These are phyloP conservation scores for Populus trichocarpa DNA, from an alignment of 441 rosid species.

Conservation along the genomic window DNA sequence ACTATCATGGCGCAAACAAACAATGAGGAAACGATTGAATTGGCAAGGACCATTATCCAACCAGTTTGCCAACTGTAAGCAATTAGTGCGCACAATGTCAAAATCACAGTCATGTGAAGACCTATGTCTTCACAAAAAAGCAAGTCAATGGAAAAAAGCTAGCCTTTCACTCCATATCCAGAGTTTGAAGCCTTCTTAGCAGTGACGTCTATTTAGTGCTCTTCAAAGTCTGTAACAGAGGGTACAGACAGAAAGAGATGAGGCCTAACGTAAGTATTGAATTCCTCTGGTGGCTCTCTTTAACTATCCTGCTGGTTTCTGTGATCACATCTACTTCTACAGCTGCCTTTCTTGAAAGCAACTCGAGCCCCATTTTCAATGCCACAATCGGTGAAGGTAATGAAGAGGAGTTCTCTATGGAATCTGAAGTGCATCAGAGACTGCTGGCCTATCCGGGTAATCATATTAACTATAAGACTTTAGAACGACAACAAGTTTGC, in stretches of 20 bases:
- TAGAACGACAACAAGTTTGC: conserved; percentile 7
- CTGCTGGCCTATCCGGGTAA: fast-evolving
- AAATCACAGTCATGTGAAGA: background rate
- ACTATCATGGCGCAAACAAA: background rate
- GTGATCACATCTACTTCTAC: background rate
- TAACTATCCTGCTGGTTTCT: background rate
- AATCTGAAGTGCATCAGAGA: too few relatives aligned
- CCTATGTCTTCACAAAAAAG: background rate
- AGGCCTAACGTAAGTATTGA: background rate
- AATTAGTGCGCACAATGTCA: too few relatives aligned
- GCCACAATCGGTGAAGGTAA: background rate
- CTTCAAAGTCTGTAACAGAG: too few relatives aligned
- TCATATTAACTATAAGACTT: background rate
- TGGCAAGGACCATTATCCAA: background rate
- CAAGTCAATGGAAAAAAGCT: background rate
- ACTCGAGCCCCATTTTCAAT: background rate
- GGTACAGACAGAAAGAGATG: too few relatives aligned
- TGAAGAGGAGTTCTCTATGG: too few relatives aligned
- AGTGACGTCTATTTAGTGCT: too few relatives aligned
- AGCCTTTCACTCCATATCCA: too few relatives aligned
- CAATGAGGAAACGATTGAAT: background rate
- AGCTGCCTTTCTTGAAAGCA: background rate
- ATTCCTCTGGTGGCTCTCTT: background rate
- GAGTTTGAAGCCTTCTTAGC: too few relatives aligned
- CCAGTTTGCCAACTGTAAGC: background rate